Evolutionary conservation across 2,329 filamentous ascomycete genomes (phyloP), one percentile per base, ranked within the genome.

Genomic region (Fusarium nodosum): DNA sequence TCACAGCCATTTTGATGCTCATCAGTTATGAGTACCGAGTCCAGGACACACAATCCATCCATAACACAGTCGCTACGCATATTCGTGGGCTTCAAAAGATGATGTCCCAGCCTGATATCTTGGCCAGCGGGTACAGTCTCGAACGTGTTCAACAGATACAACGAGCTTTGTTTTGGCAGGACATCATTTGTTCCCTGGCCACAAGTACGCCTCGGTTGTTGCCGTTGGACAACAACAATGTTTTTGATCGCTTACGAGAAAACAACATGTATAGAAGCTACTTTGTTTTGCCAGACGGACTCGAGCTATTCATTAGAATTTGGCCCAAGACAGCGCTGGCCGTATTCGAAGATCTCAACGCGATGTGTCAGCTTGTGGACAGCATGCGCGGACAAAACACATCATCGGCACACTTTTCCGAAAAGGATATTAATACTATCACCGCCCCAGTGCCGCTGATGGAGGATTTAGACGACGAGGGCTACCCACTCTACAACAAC

Each of bases 21-120:
- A 63, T 63, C 8, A 48, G 60, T 26, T 63, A 56, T 13, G 60
- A 63, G 2, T 63, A 63, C 6, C 48, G 60, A 5, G 58, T 63
- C 5, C 42, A 15, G 1, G 60, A 56, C 0, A 33, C 12, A 2
- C 10, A n/a, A 8, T 20, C 24, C 4, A 10, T 5, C 13, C 3
- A 11, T 10, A 9, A 5, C 8, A 33, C 13, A 7, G 36, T 31
- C 15, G 36, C 42, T 4, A 44, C 24, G 1, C 60, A 63, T 48
- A 63, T 63, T 1, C 34, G 4, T 28, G 60, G 60, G 1, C 31
- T 63, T 10, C 48, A 63, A 26, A 28, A 8, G 2, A 13, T 63
- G 9, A 42, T 63, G 2, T 7, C 6, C 7, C 58, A 44, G 2
- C 11, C 7, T 8, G 13, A 22, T 11, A 15, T 9, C 12, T 28